Percentiles rank a stretch among this genome's conserved stretches.
phyloP scores from a whole-genome alignment of 179 eudicot genomes.

The Gypsophila paniculata region DNA sequence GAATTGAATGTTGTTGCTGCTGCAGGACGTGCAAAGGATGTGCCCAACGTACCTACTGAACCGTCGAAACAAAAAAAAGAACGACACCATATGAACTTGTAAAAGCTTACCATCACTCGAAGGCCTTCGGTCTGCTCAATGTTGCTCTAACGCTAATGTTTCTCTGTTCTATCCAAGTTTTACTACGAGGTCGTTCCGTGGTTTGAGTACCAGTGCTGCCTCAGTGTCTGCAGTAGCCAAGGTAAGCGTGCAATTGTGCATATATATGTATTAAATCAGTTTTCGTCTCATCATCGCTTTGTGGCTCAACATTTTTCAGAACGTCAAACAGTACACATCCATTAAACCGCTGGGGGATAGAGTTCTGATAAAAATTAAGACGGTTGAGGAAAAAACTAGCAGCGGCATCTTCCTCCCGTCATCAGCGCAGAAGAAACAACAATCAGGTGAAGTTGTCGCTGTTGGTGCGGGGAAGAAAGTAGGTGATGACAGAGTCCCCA shows the following conservation, averaged over 20 bases:
- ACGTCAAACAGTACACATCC: slow-evolving; percentile 56
- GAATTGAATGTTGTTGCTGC: too few species aligned
- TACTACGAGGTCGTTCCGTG: slow-evolving; percentile 40
- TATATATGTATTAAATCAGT: neutral
- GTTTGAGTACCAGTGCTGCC: slow-evolving; percentile 58
- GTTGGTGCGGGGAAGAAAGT: slow-evolving; percentile 70
- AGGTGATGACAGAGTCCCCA: slow-evolving; percentile 54
- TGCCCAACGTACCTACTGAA: slow-evolving; percentile 11
- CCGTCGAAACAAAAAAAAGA: slow-evolving; percentile 12
- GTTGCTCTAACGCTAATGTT: slow-evolving; percentile 31
- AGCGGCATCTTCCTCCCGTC: slow-evolving; percentile 89
- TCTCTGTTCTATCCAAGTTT: slow-evolving; percentile 34
- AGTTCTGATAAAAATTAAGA: slow-evolving; percentile 64
- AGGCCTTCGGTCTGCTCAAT: slow-evolving; percentile 44
- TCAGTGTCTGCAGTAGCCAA: slow-evolving; percentile 65
- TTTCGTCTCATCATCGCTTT: neutral
- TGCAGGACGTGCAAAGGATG: neutral
- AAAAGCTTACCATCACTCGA: slow-evolving; percentile 48
- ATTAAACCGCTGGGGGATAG: slow-evolving; percentile 91
- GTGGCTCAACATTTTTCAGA: slow-evolving; percentile 4
- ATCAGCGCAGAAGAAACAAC: slow-evolving; percentile 58
- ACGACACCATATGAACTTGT: slow-evolving; percentile 15
- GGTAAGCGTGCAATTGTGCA: slow-evolving; percentile 34
- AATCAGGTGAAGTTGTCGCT: slow-evolving; percentile 80
- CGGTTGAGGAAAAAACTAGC: slow-evolving; percentile 67